Evolutionary conservation across 306 rosid species (phyloP), one percentile per base, ranked within the genome.

Genomic region (Acmispon strigosus): DNA sequence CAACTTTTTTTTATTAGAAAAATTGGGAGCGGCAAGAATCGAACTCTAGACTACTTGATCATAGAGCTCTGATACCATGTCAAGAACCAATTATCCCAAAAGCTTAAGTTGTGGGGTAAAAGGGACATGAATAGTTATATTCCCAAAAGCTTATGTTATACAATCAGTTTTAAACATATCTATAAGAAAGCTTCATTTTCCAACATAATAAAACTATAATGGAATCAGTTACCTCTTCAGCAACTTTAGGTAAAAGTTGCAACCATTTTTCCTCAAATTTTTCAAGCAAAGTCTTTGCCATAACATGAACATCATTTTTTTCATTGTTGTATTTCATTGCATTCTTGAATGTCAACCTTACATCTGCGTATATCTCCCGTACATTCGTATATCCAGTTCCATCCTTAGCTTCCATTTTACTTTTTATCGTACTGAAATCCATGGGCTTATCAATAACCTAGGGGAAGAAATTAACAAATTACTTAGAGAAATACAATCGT

Each of bases 371-470:
- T 50, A 88, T 83, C 75, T 88, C 92, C 52, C 91, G 78, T 9
- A 91, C 88, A 53, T 88, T 82, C 78, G 83, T 91, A 72, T 91
- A 91, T 63, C 90, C 84, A 72, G 84, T 82, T n/a, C 83, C 90
- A 80, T 91, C 96, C 73, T 85, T 85, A 53, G 90, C 92, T 44
- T 88, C 92, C 96, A 91, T 88, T 80, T 86, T 88, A 79, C 78
- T 78, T 85, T 82, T 86, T 19, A 91, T 88, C 0, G 97, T 91
- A 60, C 88, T 62, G 52, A 91, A 88, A 69, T 91, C 97, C 97
- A 91, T 91, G 68, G 97, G 96, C 84, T 86, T 91, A 66, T 88
- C 96, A 78, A 88, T 86, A 48, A 85, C 86, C 97, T 90, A 82
- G 54, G 51, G 69, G n/a, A 11, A 56, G 11, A 76, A 52, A 48